phyloP scores from a whole-genome alignment of 176 grass and related monocot genomes.

The Themeda triandra region DNA sequence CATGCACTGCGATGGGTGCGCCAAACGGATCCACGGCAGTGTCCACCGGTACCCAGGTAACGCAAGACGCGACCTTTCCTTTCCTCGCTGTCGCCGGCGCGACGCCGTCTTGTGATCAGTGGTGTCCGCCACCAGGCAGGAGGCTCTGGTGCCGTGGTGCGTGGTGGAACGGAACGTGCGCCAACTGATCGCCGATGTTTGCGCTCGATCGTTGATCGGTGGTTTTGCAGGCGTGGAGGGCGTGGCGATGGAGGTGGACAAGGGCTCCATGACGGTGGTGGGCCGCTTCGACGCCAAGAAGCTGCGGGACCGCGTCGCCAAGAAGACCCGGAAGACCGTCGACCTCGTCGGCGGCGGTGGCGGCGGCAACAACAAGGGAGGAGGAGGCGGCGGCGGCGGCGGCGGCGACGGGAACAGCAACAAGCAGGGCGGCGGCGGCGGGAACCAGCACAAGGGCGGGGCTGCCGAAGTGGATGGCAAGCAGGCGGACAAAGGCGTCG shows the following conservation, averaged over 20 bases:
- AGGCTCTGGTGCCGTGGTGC: too few species aligned
- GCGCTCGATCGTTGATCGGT: too few species aligned
- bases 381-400: not conserved
- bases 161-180: too few species aligned
- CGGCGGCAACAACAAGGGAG: not conserved
- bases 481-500: not conserved
- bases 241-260: constrained; percentile 58
- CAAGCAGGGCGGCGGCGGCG: not conserved
- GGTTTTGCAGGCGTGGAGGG: constrained; percentile 57
- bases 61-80: not conserved
- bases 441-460: not conserved
- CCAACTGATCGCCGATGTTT: not conserved
- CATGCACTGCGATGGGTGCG: constrained; percentile 85
- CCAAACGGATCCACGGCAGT: constrained; percentile 49
- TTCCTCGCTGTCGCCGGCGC: too few species aligned
- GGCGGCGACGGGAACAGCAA: not conserved
- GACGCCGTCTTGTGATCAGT: too few species aligned
- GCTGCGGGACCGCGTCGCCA: constrained; percentile 58
- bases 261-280: constrained; percentile 58
- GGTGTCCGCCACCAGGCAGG: too few species aligned
- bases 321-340: constrained; percentile 70
- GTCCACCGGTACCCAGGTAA: constrained; percentile 56
- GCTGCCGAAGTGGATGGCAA: constrained; percentile 19
- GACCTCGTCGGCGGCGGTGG: constrained; percentile 36
- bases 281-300: constrained; percentile 76